Evolutionary conservation across 2,329 filamentous ascomycete genomes (phyloP).

Genomic region (Fusarium marasasianum): DNA sequence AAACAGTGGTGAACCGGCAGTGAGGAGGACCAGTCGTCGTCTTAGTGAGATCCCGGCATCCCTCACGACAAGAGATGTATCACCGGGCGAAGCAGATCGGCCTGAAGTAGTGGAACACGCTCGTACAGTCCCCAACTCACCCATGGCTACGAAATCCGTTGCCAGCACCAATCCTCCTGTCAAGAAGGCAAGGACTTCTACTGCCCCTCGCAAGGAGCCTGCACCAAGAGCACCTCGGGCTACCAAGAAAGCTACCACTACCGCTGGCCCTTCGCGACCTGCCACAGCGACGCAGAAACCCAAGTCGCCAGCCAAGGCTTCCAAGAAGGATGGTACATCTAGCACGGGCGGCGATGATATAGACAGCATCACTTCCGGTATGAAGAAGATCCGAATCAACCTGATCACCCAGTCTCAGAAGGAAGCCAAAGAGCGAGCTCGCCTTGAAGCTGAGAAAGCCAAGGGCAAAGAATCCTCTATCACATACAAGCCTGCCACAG

Average conservation of each 20-base stretch:
- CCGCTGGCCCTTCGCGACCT: conserved; percentile 25
- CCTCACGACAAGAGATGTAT: conserved; percentile 30
- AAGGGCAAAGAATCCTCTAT: neutral
- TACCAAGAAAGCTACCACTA: conserved; percentile 49
- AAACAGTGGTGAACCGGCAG: conserved; percentile 36
- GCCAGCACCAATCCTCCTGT: conserved; percentile 56
- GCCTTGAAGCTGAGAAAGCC: conserved; percentile 36
- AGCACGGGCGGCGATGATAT: conserved; percentile 51
- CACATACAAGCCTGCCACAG: neutral
- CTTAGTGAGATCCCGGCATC: conserved; percentile 59
- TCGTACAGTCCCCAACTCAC: conserved; percentile 49
- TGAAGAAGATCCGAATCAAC: conserved; percentile 72
- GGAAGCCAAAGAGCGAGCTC: conserved; percentile 59
- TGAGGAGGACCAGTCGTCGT: conserved; percentile 55
- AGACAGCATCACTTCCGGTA: conserved; percentile 64
- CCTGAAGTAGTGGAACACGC: conserved; percentile 37
- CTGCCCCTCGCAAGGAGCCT: conserved; percentile 56
- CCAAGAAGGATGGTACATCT: conserved; percentile 22
- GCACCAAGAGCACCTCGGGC: conserved; percentile 46
- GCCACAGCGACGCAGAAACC: conserved; percentile 14
- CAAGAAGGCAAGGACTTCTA: conserved; percentile 68
- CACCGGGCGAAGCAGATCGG: conserved; percentile 7
- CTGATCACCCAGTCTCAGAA: conserved; percentile 67
- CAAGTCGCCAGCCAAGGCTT: conserved; percentile 21
- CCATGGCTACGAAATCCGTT: conserved; percentile 52